These are phyloP conservation scores for Phytophthora foliorum DNA, from an alignment of 352 stramenopile genomes.

Conservation along the genomic window DNA sequence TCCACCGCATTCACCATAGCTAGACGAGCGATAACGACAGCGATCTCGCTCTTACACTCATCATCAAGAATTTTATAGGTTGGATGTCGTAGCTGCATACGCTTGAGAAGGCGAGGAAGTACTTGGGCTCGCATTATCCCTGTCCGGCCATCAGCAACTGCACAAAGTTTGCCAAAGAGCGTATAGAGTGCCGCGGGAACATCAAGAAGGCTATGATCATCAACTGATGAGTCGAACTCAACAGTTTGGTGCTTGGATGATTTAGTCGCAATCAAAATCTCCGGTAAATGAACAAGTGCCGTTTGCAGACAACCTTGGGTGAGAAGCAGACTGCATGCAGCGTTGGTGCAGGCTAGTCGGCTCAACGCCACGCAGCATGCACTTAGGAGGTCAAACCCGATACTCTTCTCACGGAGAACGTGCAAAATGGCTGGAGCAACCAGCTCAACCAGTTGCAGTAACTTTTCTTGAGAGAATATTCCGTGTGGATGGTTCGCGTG, in stretches of 20 bases:
- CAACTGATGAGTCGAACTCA: constrained; percentile 44
- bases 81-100: constrained; percentile 57
- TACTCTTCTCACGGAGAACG: constrained; percentile 62
- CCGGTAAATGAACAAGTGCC: constrained; percentile 63
- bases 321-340: constrained; percentile 55
- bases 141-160: constrained; percentile 60
- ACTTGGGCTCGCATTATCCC: constrained; percentile 73
- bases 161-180: constrained; percentile 70
- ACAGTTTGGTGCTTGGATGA: constrained; percentile 25
- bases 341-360: constrained; percentile 70
- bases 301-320: constrained; percentile 64
- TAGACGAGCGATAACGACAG: constrained; percentile 56
- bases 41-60: constrained; percentile 75
- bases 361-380: constrained; percentile 69
- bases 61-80: constrained; percentile 37
- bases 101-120: constrained; percentile 75
- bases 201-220: constrained; percentile 58
- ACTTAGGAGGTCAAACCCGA: constrained; percentile 42
- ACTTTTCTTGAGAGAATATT: constrained; percentile 53
- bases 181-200: constrained; percentile 74
- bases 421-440: constrained; percentile 66
- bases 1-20: constrained; percentile 67
- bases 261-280: constrained; percentile 43
- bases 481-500: constrained; percentile 38
- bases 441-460: constrained; percentile 58